Evolutionary conservation across 306 rosid genomes (phyloP), one percentile per base, ranked within the genome.

Genomic region (Fragaria vesca): DNA sequence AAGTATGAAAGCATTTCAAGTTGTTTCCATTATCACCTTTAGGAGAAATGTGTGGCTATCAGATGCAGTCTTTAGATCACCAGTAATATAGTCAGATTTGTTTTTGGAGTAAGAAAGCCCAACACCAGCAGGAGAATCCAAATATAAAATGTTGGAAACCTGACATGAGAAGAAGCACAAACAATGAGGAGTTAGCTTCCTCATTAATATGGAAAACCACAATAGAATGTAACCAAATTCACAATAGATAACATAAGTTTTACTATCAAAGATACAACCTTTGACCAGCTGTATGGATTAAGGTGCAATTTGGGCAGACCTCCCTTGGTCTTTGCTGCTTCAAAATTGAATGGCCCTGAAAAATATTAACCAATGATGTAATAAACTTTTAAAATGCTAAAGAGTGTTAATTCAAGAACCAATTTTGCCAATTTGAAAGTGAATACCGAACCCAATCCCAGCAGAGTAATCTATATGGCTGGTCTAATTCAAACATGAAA

Each of bases 111-210:
- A 95, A 47, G 97, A 95, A 26, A 87, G 79, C 12, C 98, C 98
- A 78, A 91, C 97, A 74, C 98, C 98, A 86, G 91, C 97, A 36
- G 98, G 98, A 76, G 98, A 95, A 84, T 95, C 98, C 92, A 95
- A 72, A 85, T 92, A 92, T 87, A 95, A 78, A 47, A 95, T 73
- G 77, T 84, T 95, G 83, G 98, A 91, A 75, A 95, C 97, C 98
- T 95, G 68, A 36, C 73, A 86, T 18, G 46, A 48, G 65, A 68
- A 87, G 66, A 66, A 66, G 4, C 70, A 66, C 13, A 65, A 62
- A 38, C 46, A 63, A 57, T 57, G 63, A 52, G 9, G 58, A 21
- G 5, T 57, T n/a, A 57, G 63, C 30, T 57, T 57, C n/a, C 28
- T 2, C 61, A 20, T n/a, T 6, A 8, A 55, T 55, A 21, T 9